A percentile compares a stretch with the other conserved stretches of the same genome.
phyloP scores from a whole-genome alignment of 257 asterid species.

The Primulina tabacum region DNA sequence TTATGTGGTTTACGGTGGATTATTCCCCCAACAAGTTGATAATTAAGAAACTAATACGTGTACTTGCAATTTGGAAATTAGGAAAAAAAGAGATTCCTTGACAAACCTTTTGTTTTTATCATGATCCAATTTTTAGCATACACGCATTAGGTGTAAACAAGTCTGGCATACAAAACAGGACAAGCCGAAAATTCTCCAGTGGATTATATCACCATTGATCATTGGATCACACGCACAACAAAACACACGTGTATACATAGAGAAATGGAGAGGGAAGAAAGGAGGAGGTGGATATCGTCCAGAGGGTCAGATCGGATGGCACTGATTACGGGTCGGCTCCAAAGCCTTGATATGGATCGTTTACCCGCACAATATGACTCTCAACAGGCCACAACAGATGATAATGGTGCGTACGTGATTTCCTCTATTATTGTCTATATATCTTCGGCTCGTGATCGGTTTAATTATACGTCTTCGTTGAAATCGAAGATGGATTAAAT shows the following conservation, averaged over 20 bases:
- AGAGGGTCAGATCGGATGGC: conserved; percentile 21
- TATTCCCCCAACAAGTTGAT: too few species aligned
- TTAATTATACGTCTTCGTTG: too few species aligned
- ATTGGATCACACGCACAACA: background rate
- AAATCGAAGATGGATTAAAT: too few species aligned
- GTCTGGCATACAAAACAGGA: background rate
- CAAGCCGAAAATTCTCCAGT: background rate
- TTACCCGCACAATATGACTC: background rate
- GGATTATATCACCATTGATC: background rate
- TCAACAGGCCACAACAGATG: background rate
- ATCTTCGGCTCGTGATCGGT: too few species aligned
- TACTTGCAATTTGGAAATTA: too few species aligned
- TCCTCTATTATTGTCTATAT: background rate
- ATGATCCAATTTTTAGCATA: too few species aligned
- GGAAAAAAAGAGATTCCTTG: too few species aligned
- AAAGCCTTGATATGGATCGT: conserved; percentile 24
- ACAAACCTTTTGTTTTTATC: too few species aligned
- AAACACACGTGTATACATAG: background rate
- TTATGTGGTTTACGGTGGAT: too few species aligned
- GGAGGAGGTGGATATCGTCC: conserved; percentile 56
- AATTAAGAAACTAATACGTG: too few species aligned
- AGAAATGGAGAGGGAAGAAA: conserved; percentile 49
- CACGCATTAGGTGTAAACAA: background rate
- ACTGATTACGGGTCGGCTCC: conserved; percentile 39
- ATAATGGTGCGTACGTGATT: background rate